Percentiles rank a stretch among this genome's conserved stretches.
Conservation (phyloP, 805 yeast species). For the Yamadazyma nakazawae region DNA sequence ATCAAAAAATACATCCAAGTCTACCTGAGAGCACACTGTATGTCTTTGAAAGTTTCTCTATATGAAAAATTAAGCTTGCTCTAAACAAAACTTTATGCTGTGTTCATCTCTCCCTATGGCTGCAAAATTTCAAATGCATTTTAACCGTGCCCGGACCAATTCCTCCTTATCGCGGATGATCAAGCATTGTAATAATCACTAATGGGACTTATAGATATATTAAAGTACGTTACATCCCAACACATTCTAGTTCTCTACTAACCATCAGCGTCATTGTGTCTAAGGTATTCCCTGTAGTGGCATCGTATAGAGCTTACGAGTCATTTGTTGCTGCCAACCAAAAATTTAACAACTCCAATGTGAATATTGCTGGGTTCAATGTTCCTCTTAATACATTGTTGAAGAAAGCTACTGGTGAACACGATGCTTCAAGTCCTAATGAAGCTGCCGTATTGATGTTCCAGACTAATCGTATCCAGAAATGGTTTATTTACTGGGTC, state of each 20-base stretch:
- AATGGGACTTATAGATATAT: background rate
- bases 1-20: no score
- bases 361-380: slow-evolving; percentile 37
- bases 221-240: background rate
- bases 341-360: slow-evolving; percentile 23
- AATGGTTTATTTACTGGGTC: slow-evolving; percentile 61
- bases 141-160: background rate
- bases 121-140: background rate
- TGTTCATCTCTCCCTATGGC: background rate
- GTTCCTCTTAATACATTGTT: slow-evolving; percentile 38
- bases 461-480: slow-evolving; percentile 23
- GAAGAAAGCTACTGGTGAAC: slow-evolving; percentile 24
- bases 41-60: no score
- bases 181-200: background rate
- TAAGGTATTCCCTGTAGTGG: slow-evolving; percentile 51
- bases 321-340: slow-evolving; percentile 30
- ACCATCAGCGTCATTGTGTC: slow-evolving; percentile 1
- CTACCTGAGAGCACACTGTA: no score
- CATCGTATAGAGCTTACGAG: slow-evolving; percentile 57
- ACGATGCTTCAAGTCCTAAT: slow-evolving; percentile 4
- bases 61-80: no score
- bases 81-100: no score
- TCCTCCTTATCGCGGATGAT: slow-evolving; percentile 1
- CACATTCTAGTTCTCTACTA: background rate
- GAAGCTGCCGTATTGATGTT: slow-evolving; percentile 12